Conservation (phyloP, 331 rosid genomes). For the Telfairia occidentalis region DNA sequence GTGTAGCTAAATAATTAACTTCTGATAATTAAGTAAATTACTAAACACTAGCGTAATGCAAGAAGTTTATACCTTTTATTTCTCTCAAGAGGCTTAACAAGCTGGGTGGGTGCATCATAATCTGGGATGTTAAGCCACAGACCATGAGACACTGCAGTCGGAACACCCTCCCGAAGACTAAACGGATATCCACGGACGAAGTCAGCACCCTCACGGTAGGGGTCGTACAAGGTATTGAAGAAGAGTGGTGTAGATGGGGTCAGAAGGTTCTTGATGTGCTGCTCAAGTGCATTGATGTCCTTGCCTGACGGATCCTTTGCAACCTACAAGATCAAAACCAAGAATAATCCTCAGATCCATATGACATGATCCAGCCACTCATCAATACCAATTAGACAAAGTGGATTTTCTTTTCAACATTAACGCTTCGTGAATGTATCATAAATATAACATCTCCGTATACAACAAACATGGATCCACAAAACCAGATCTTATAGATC, state of each 20-base stretch:
- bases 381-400: neutral
- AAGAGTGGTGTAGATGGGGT: conserved; percentile 36
- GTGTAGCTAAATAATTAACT: neutral
- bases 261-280: conserved; percentile 44
- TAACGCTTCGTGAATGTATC: too few relatives aligned
- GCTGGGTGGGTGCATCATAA: conserved; percentile 55
- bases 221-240: conserved; percentile 48
- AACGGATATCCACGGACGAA: conserved; percentile 49
- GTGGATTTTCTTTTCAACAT: neutral
- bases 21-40: neutral
- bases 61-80: conserved; percentile 23
- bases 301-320: conserved; percentile 44
- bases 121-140: conserved; percentile 55
- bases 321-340: conserved; percentile 21
- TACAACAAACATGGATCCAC: conserved; percentile 6
- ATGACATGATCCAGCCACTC: neutral
- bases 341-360: conserved; percentile 8
- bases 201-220: conserved; percentile 42
- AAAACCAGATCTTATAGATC: neutral
- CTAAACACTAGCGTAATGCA: neutral
- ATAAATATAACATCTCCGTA: too few relatives aligned
- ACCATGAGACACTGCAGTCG: conserved; percentile 43
- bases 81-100: conserved; percentile 46
- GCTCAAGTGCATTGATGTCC: conserved; percentile 45
- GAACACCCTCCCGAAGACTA: conserved; percentile 43